phyloP scores from a whole-genome alignment of 768 basidiomycete species.

The Obba rivulosa region DNA sequence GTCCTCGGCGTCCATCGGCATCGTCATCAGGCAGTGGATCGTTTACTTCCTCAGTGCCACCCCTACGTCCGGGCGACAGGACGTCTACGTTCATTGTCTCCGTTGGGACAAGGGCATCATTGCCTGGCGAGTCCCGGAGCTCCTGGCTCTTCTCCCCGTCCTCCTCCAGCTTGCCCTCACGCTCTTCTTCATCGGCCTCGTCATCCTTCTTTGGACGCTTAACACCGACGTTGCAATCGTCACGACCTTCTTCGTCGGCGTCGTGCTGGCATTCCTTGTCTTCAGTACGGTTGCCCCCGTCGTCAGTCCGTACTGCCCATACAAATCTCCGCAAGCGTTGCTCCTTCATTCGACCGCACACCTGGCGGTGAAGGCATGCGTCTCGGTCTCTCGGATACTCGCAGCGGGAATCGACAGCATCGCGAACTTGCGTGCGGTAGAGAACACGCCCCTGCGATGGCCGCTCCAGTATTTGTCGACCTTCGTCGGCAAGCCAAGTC shows the following conservation, averaged over 20 bases:
- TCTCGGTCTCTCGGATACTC: too few species aligned
- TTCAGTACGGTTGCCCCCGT: not conserved
- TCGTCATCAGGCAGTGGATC: constrained; percentile 23
- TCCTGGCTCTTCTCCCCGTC: constrained; percentile 11
- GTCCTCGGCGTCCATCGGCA: constrained; percentile 16
- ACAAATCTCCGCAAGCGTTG: constrained; percentile 1
- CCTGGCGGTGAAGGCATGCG: too few species aligned
- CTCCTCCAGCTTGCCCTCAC: constrained; percentile 15
- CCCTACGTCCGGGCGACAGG: too few species aligned
- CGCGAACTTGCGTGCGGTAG: too few species aligned
- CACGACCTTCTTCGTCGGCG: not conserved
- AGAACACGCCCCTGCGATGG: too few species aligned
- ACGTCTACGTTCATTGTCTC: too few species aligned
- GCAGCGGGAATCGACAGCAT: too few species aligned
- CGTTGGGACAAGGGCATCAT: constrained; percentile 6
- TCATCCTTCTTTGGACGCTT: constrained; percentile 11
- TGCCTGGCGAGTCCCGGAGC: constrained; percentile 10
- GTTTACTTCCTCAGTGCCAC: too few species aligned
- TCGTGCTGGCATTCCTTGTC: not conserved
- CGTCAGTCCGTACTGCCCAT: not conserved
- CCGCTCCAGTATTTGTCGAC: too few species aligned
- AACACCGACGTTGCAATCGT: constrained; percentile 7
- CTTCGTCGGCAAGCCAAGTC: too few species aligned
- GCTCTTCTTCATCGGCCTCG: constrained; percentile 16
- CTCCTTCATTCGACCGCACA: too few species aligned